phyloP scores from a whole-genome alignment of 805 yeast genomes.

The Zygosaccharomyces kombuchaensis region DNA sequence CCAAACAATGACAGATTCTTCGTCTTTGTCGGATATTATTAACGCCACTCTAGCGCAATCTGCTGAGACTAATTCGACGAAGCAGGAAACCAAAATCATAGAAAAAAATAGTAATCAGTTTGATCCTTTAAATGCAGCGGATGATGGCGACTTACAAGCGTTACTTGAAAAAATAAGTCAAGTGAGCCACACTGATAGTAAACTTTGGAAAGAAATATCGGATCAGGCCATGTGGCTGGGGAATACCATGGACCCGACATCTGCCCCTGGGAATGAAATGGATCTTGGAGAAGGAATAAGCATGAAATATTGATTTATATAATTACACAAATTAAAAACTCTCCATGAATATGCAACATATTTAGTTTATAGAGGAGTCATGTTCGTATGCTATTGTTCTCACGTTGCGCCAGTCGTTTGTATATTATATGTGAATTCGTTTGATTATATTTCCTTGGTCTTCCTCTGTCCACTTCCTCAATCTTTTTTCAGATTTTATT shows the following conservation, averaged over 20 bases:
- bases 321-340: neutral
- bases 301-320: neutral
- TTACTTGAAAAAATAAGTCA: slow-evolving; percentile 30
- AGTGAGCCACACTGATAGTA: slow-evolving; percentile 41
- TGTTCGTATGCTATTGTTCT: neutral
- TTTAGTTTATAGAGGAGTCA: neutral
- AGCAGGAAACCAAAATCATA: slow-evolving; percentile 20
- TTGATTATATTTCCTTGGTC: slow-evolving; percentile 48
- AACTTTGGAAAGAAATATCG: slow-evolving; percentile 74
- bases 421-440: slow-evolving; percentile 29
- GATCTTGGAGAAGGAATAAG: slow-evolving; percentile 20
- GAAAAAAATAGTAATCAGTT: slow-evolving; percentile 31
- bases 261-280: slow-evolving; percentile 24
- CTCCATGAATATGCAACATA: neutral
- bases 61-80: slow-evolving; percentile 14
- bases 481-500: slow-evolving; percentile 48
- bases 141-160: slow-evolving; percentile 36
- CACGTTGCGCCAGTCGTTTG: neutral
- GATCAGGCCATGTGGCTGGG: slow-evolving; percentile 74
- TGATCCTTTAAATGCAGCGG: slow-evolving; percentile 32
- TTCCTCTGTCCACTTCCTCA: slow-evolving; percentile 55
- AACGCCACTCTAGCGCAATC: slow-evolving; percentile 22
- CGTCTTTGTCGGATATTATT: slow-evolving; percentile 20
- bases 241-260: slow-evolving; percentile 35
- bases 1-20: slow-evolving; percentile 17